phyloP scores from a whole-genome alignment of 2,329 filamentous ascomycete species.

The Sporothrix variecibatus region DNA sequence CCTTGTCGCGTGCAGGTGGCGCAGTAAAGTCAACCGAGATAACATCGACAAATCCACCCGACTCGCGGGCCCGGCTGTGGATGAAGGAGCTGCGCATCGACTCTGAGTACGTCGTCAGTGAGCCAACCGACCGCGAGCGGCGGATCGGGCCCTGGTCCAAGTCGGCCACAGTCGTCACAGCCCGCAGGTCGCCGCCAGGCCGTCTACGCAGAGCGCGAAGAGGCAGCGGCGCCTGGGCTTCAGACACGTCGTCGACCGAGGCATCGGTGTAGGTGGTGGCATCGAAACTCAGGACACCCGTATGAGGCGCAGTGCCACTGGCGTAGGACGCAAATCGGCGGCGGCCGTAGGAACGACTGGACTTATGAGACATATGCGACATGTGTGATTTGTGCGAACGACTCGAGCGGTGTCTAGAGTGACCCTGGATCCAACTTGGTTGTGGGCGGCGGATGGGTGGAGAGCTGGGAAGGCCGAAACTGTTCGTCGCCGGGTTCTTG shows the following conservation, averaged over 20 bases:
- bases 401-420: constrained; percentile 51
- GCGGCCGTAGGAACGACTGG: constrained; percentile 54
- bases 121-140: constrained; percentile 60
- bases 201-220: constrained; percentile 67
- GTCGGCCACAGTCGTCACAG: constrained; percentile 66
- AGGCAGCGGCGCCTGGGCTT: constrained; percentile 53
- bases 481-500: constrained; percentile 5
- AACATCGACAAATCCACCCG: constrained; percentile 48
- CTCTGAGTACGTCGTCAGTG: constrained; percentile 61
- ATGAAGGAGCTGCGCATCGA: constrained; percentile 62
- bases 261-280: constrained; percentile 57
- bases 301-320: constrained; percentile 54
- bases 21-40: constrained; percentile 39
- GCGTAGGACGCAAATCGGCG: constrained; percentile 62
- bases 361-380: constrained; percentile 53
- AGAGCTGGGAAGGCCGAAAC: constrained; percentile 23
- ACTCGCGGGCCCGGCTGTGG: constrained; percentile 44
- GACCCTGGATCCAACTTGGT: constrained; percentile 41
- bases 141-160: constrained; percentile 53
- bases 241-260: constrained; percentile 52
- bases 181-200: constrained; percentile 74
- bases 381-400: constrained; percentile 48
- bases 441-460: constrained; percentile 37
- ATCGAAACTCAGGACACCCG: constrained; percentile 62
- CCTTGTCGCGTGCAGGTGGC: constrained; percentile 41